Base-by-base conservation (phyloP, 257 asterid species). In the Craterostigma plantagineum region DNA sequence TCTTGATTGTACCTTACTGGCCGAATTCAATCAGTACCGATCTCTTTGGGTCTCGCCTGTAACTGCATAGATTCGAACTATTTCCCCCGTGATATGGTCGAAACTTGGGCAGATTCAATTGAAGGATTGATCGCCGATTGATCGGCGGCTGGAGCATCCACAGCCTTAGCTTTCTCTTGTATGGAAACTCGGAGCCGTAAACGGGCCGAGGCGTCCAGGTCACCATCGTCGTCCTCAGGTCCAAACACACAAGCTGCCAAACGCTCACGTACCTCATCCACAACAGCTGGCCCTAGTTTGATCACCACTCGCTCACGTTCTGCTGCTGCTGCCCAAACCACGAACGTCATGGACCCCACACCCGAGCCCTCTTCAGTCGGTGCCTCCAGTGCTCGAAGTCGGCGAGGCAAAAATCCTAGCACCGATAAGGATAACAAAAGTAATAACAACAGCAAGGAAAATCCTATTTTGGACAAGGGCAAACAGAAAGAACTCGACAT, bases 101-200 rank as follows among this genome's bases (percentile, higher is more conserved):
- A 23, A 23, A 6, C 30, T 23, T 23, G 30, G 30, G 30, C 30
- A 2, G 4, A 23, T 69, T 83, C 70, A 52, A 48, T 30, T 18
- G 48, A 51, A 50, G 46, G 57, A 49, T 52, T 60, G 67, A 75
- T 90, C 94, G 93, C 95, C 94, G 92, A 75, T 67, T 77, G 55
- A 65, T 79, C 92, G 98, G 98, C 98, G 98, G 72, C 59, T 45
- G 49, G 71, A 49, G 71, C 43, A 43, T 48, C 39, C 68, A 51
- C 65, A 60, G 66, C 60, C 55, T 63, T 59, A 56, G 76, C 30
- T 23, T 72, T 92, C 45, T 69, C 68, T 91, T 91, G 96, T 84
- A 91, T 91, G 99, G 99, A 91, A 91, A 84, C 99, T 73, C 94
- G 99, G 57, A 80, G 94, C 81, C 94, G 96, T 66, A 91, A 91